Evolutionary conservation across 2,329 filamentous ascomycete genomes (phyloP), one percentile per base, ranked within the genome.

Genomic region (Trichoderma arundinaceum): DNA sequence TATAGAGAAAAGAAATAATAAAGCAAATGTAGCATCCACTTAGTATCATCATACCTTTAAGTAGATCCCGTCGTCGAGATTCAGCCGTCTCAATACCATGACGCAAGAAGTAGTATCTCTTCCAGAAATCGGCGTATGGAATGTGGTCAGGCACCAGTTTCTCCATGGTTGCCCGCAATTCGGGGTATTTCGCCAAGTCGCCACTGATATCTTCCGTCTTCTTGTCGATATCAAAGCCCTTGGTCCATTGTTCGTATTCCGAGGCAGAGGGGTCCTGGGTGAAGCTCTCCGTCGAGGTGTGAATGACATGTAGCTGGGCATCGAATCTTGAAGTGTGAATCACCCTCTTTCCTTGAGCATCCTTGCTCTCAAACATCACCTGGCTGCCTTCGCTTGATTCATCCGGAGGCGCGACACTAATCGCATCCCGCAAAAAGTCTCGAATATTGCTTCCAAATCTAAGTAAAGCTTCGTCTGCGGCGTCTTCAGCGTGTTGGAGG

Each of bases 291-390:
- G 89, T 78, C 19, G 88, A 91, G 4, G 92, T 94, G 77, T 99
- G 95, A 67, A 99, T 94, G 39, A 96, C 93, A 75, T 99, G 94
- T 68, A 99, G 82, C 78, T 98, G 95, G 0, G 95, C 95, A 74
- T 99, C 95, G 75, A 97, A 94, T 68, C 95, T 86, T 59, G 93
- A 97, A 1, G 92, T 92, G 76, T 99, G 95, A 69, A 98, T 96
- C 15, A 98, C 92, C 64, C 95, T 86, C 82, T 95, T 97, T 32
- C 94, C 94, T 57, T 88, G 86, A 5, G 91, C 88, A 77, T 97
- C 94, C 76, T 94, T 96, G 74, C 92, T 96, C 80, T 98, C 95
- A 73, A 98, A 99, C 4, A 97, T 83, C 38, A 97, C 87, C 56
- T 90, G 83, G 70, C 76, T 82, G n/a, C 81, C 81, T 70, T 86